Percentiles rank a stretch among this genome's conserved stretches.
phyloP scores from a whole-genome alignment of 108 stramenopile species.

The Cyclotella kingstonii region DNA sequence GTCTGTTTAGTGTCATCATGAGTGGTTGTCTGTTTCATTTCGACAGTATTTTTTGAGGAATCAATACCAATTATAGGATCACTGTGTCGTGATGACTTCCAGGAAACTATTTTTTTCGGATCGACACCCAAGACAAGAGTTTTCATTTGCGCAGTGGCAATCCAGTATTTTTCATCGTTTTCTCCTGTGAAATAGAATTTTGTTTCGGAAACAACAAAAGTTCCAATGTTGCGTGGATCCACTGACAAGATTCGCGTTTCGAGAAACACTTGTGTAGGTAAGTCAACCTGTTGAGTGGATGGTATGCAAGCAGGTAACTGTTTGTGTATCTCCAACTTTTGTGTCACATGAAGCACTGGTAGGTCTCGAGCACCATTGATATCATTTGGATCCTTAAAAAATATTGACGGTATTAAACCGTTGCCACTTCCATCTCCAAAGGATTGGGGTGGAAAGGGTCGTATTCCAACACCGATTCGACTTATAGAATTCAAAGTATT shows the following conservation, averaged over 20 bases:
- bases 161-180: conserved; percentile 1
- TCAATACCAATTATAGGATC: background rate
- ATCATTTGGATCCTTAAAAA: conserved; percentile 20
- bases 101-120: conserved; percentile 38
- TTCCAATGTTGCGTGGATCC: conserved; percentile 66
- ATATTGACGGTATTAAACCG: conserved; percentile 26
- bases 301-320: conserved; percentile 4
- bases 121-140: conserved; percentile 60
- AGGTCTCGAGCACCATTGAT: conserved; percentile 17
- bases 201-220: conserved; percentile 71
- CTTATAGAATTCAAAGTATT: background rate
- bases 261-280: conserved; percentile 14
- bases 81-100: background rate
- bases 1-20: background rate
- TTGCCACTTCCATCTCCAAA: conserved; percentile 35
- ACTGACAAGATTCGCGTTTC: conserved; percentile 39
- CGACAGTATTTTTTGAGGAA: too few species aligned
- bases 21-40: too few species aligned
- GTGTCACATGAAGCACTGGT: conserved; percentile 70
- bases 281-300: background rate
- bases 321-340: conserved; percentile 56
- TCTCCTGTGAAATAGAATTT: conserved; percentile 10
- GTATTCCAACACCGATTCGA: conserved; percentile 37
- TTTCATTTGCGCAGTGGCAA: conserved; percentile 63
- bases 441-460: conserved; percentile 68